phyloP scores from a whole-genome alignment of 805 yeast species.

The Pichia nanzhaoensis region DNA sequence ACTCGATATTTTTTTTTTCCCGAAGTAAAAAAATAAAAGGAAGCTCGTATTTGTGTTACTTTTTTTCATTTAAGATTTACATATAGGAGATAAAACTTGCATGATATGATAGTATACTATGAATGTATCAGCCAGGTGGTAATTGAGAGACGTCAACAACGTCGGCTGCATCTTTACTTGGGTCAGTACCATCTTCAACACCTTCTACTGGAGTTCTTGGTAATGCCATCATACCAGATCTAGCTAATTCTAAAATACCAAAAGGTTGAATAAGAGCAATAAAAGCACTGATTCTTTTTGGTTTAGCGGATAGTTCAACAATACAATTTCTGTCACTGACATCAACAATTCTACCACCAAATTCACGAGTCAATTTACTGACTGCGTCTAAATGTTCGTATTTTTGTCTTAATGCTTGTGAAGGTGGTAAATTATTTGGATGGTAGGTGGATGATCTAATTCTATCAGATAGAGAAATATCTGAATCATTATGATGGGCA shows the following conservation, averaged over 20 bases:
- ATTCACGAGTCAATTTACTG: constrained; percentile 70
- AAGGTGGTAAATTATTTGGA: constrained; percentile 82
- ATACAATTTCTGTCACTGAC: constrained; percentile 90
- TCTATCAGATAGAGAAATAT: constrained; percentile 38
- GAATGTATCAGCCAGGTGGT: constrained; percentile 75
- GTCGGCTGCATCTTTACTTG: constrained; percentile 51
- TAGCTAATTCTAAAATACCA: constrained; percentile 91
- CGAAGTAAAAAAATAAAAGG: too few species aligned
- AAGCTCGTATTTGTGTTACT: too few species aligned
- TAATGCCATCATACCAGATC: constrained; percentile 98
- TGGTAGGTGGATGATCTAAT: constrained; percentile 51
- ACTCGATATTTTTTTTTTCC: too few species aligned
- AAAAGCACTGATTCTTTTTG: constrained; percentile 80
- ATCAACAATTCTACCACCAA: constrained; percentile 91
- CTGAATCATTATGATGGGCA: constrained; percentile 64
- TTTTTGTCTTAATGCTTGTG: constrained; percentile 91
- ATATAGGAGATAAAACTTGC: too few species aligned
- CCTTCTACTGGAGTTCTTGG: constrained; percentile 87
- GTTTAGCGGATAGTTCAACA: constrained; percentile 92
- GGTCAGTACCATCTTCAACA: constrained; percentile 42
- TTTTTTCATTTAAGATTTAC: too few species aligned
- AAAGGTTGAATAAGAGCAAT: constrained; percentile 89
- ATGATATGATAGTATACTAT: neutral
- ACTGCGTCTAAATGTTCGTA: constrained; percentile 83
- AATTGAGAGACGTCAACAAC: constrained; percentile 82